Conservation (phyloP, 495 filamentous ascomycete genomes). For the Clavariopsis aquatica region DNA sequence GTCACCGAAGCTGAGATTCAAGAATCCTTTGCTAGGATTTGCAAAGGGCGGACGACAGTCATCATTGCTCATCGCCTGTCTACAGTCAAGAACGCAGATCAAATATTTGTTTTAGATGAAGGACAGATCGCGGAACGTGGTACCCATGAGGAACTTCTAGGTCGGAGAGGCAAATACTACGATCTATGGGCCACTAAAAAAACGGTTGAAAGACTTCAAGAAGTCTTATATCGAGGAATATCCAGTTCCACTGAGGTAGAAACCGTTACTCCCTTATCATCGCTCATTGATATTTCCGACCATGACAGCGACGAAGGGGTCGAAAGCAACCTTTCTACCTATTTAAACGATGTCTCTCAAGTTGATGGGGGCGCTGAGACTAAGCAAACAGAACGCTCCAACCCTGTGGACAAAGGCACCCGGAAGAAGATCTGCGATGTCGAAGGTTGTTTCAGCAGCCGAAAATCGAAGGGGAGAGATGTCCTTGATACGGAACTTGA, state of each 20-base stretch:
- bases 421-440: constrained; percentile 1
- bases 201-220: constrained; percentile 4
- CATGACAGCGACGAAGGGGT: too few species aligned
- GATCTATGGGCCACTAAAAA: constrained; percentile 32
- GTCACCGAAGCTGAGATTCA: constrained; percentile 72
- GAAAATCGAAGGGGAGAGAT: background rate
- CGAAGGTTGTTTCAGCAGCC: background rate
- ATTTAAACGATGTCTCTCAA: background rate
- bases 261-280: background rate
- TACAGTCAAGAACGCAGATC: constrained; percentile 69
- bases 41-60: constrained; percentile 42
- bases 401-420: background rate
- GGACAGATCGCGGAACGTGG: constrained; percentile 67
- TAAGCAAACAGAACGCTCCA: constrained; percentile 1
- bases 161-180: constrained; percentile 25
- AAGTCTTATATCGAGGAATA: background rate
- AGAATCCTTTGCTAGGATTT: constrained; percentile 54
- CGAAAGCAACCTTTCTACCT: background rate
- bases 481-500: background rate
- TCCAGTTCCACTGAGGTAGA: background rate
- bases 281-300: background rate
- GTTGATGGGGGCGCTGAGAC: background rate
- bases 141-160: constrained; percentile 59
- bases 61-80: constrained; percentile 61
- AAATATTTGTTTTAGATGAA: constrained; percentile 65